phyloP scores from a whole-genome alignment of 176 grass and related monocot genomes.

The Triticum monococcum region DNA sequence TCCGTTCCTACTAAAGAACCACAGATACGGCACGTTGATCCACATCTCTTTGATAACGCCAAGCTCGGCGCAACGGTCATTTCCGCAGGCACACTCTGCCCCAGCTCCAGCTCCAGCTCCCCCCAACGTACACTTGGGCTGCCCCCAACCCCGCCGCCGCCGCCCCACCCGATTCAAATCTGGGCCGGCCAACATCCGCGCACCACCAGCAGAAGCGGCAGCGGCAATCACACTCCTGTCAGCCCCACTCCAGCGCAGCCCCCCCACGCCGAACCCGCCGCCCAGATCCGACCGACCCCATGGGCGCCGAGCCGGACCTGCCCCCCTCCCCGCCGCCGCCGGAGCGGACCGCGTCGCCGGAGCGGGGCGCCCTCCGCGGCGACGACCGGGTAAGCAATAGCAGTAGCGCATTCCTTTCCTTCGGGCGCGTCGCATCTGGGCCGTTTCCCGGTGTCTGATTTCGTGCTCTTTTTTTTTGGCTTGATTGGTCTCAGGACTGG shows the following conservation, averaged over 20 bases:
- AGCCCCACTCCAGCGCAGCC: slow-evolving; percentile 19
- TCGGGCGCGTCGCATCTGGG: too few relatives aligned
- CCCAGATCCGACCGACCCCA: not conserved
- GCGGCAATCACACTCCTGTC: not conserved
- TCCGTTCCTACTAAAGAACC: not conserved
- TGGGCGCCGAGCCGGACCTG: slow-evolving; percentile 27
- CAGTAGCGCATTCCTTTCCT: too few relatives aligned
- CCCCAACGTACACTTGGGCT: not conserved
- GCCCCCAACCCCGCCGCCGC: not conserved
- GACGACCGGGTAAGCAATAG: not conserved
- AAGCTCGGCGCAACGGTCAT: not conserved
- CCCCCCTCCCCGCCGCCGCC: slow-evolving; percentile 10
- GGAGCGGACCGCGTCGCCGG: slow-evolving; percentile 16
- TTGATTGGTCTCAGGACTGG: not conserved
- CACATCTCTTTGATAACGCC: not conserved
- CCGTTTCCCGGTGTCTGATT: not conserved
- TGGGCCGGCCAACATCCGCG: not conserved
- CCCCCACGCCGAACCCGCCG: not conserved
- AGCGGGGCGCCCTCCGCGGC: not conserved
- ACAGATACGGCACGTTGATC: not conserved
- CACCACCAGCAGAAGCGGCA: not conserved
- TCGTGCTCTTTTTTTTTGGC: not conserved
- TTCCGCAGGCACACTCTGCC: not conserved
- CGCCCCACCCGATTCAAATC: not conserved
- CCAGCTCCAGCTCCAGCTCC: not conserved